These are phyloP conservation scores for Hypholoma fasciculare DNA, from an alignment of 768 basidiomycete species.

Conservation along the genomic window DNA sequence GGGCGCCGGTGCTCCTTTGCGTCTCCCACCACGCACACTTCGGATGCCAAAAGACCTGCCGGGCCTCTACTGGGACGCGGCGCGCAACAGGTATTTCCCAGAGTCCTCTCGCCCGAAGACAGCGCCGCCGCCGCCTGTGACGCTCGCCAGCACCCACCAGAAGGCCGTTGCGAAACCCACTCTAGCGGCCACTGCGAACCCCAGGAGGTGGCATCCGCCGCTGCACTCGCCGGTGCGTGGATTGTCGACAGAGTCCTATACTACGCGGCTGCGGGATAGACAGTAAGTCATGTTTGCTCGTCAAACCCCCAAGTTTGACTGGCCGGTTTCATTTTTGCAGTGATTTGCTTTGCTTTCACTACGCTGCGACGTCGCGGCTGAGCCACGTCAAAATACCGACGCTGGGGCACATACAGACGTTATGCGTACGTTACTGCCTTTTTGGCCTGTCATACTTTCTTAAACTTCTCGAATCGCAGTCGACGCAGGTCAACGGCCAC, in stretches of 20 bases:
- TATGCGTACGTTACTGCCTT: conserved; percentile 36
- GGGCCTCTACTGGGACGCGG: conserved; percentile 57
- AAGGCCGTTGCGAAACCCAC: background rate
- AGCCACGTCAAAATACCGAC: conserved; percentile 29
- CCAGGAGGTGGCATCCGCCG: conserved; percentile 7
- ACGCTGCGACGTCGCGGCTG: conserved; percentile 35
- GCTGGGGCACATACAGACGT: conserved; percentile 42
- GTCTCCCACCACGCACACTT: background rate
- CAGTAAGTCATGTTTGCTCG: conserved; percentile 15
- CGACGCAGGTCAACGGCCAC: conserved; percentile 29
- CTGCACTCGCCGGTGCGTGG: conserved; percentile 14
- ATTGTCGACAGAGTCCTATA: conserved; percentile 6
- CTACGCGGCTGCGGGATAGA: conserved; percentile 7
- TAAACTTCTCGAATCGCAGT: conserved; percentile 20
- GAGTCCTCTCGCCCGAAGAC: conserved; percentile 37
- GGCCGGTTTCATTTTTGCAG: conserved; percentile 22
- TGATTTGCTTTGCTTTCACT: conserved; percentile 38
- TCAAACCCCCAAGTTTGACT: background rate
- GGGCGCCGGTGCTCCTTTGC: background rate
- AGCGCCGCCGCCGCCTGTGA: conserved; percentile 10
- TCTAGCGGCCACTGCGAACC: background rate
- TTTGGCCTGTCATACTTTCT: background rate
- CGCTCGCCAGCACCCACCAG: conserved; percentile 7
- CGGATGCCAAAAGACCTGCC: conserved; percentile 51
- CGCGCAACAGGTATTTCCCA: conserved; percentile 58